Evolutionary conservation across 805 yeast genomes (phyloP).

Genomic region (Spathaspora hagerdaliae): DNA sequence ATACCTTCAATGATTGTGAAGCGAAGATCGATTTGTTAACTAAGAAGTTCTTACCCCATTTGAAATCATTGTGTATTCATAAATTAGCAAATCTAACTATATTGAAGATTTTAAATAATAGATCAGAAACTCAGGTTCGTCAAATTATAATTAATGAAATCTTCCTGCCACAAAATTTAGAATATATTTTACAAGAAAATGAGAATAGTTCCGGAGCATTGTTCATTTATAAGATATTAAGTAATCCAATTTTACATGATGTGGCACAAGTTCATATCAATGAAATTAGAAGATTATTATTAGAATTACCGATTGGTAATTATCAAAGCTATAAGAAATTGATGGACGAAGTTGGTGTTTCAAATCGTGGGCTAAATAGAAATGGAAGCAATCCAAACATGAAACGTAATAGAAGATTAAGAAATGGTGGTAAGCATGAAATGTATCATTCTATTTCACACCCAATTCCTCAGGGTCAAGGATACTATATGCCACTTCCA

Average conservation of each 20-base stretch:
- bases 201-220: slow-evolving; percentile 46
- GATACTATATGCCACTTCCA: not conserved
- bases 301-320: slow-evolving; percentile 52
- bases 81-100: slow-evolving; percentile 83
- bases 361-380: slow-evolving; percentile 18
- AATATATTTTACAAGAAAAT: slow-evolving; percentile 60
- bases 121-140: slow-evolving; percentile 62
- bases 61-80: slow-evolving; percentile 66
- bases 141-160: slow-evolving; percentile 59
- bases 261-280: slow-evolving; percentile 54
- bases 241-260: slow-evolving; percentile 54
- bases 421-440: slow-evolving; percentile 1
- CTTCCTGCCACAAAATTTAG: slow-evolving; percentile 53
- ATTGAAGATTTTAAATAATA: slow-evolving; percentile 68
- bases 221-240: slow-evolving; percentile 73
- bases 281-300: slow-evolving; percentile 60
- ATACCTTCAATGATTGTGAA: slow-evolving; percentile 47
- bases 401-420: slow-evolving; percentile 2
- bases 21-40: slow-evolving; percentile 50
- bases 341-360: slow-evolving; percentile 87
- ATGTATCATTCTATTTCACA: not conserved
- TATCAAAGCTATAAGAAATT: slow-evolving; percentile 77
- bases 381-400: slow-evolving; percentile 5
- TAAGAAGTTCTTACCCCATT: slow-evolving; percentile 54
- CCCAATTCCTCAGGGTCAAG: not conserved